Percentiles rank a stretch among this genome's conserved stretches.
Evolutionary conservation across 75 land plant genomes (phyloP).

Genomic region (Cunninghamia lanceolata): DNA sequence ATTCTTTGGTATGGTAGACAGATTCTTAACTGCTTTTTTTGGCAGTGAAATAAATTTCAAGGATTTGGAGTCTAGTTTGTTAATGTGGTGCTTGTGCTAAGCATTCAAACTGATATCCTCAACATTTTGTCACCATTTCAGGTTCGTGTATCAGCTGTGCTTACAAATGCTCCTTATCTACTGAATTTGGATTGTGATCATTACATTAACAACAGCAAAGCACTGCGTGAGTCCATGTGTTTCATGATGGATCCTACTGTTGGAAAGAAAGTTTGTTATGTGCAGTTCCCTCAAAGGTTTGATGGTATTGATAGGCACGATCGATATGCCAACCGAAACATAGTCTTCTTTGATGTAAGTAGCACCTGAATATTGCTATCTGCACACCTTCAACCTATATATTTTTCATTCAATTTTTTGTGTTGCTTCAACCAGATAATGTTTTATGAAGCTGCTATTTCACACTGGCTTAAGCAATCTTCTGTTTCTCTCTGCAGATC

Average conservation of each 20-base stretch:
- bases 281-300: constrained; percentile 65
- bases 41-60: background rate
- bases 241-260: constrained; percentile 69
- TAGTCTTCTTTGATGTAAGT: constrained; percentile 63
- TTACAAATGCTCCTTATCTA: constrained; percentile 59
- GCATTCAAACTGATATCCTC: background rate
- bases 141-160: constrained; percentile 64
- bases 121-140: constrained; percentile 6
- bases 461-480: background rate
- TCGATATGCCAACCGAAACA: constrained; percentile 61
- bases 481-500: constrained; percentile 40
- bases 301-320: constrained; percentile 59
- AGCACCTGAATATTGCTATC: background rate
- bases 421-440: background rate
- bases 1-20: constrained; percentile 41
- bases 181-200: constrained; percentile 70
- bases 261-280: constrained; percentile 62
- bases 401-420: background rate
- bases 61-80: background rate
- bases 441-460: background rate
- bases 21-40: background rate
- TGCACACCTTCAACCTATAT: background rate
- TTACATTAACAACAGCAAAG: constrained; percentile 63
- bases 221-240: constrained; percentile 63
- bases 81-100: background rate